Base-by-base conservation (phyloP, 305 asterid genomes). In the Rubia peregrina region DNA sequence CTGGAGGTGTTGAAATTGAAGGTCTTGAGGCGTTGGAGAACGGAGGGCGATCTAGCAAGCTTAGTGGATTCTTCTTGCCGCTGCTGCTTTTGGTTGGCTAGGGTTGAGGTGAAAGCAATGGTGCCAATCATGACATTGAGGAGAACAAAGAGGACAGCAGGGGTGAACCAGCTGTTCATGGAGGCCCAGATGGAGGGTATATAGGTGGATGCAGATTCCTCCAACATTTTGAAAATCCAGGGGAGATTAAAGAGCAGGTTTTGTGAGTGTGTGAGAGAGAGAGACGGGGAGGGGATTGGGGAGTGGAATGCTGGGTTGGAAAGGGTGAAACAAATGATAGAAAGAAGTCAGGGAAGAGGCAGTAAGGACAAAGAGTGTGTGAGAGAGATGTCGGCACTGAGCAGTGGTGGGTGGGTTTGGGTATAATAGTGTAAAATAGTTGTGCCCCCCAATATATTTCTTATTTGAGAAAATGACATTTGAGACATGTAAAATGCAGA, bases 161-260 rank as follows among this genome's bases (percentile, higher is more conserved):
- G 98, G 56, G 97, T 89, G 74, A 92, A 86, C 95, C 93, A 92
- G 82, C 88, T 90, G 89, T 83, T 89, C 84, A 93, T 83, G 70
- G 95, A 85, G 9, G 88, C 79, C 94, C 95, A 87, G 73, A 90
- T 43, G 17, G 97, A 92, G 43, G 88, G 82, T 9, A 83, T 74
- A 16, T 85, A 77, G 14, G 3, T 69, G 69, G 96, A 81, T 36
- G 83, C 90, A 61, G 89, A 78, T 57, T 86, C 93, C 78, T 86
- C 93, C 56, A 82, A 76, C 97, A 92, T 87, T 43, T 65, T 73
- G 55, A 51, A 41, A 61, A 36, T 3, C 7, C 61, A 73, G 44
- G 51, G 57, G 59, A 65, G 57, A 42, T 67, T 48, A 69, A 59
- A 69, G 49, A 22, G 62, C 65, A 49, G 42, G 49, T 51, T 43